Base-by-base conservation (phyloP, 306 rosid species). In the Rosa multiflora region DNA sequence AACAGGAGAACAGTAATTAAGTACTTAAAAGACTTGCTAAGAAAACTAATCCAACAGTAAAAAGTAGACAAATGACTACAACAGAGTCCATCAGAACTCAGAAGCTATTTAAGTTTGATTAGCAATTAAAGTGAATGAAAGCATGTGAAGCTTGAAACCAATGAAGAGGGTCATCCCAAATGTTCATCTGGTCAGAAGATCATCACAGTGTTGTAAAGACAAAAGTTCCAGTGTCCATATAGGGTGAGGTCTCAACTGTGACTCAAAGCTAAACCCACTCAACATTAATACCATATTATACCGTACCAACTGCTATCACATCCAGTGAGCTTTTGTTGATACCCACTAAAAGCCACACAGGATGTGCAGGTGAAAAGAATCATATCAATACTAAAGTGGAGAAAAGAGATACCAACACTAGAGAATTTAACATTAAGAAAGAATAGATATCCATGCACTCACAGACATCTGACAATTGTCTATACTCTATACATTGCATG, bases 161-260 rank as follows among this genome's bases (percentile, higher is more conserved):
- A 0, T 18, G 7, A 32, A 10, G 12, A 58, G 53, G 20, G 21
- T 42, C 5, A 66, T 15, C 6, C 40, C 37, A 74, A 17, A 59
- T 20, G 17, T 59, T 21, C 78, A 74, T 42, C 44, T 8, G 55
- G 69, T 23, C 52, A 37, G 78, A 74, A 43, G 42, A 74, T 74
- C 42, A 58, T 5, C 43, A n/a, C 43, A n/a, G 51, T 51, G 29
- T 21, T 67, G 39, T 43, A 58, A 21, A 59, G 55, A 74, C 12
- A 49, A 59, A 40, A 56, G 5, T 74, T 40, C 52, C 77, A 74
- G 52, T 3, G 35, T 75, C 56, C 56, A 58, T 20, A 17, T 43
- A 75, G 6, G 78, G 15, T 55, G 51, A 55, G 52, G 26, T 43
- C 58, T 17, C 67, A 42, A 74, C 10, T 56, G 6, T 23, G 70